Conservation (phyloP, 73 alveolate genomes). For the Stentor coeruleus region DNA sequence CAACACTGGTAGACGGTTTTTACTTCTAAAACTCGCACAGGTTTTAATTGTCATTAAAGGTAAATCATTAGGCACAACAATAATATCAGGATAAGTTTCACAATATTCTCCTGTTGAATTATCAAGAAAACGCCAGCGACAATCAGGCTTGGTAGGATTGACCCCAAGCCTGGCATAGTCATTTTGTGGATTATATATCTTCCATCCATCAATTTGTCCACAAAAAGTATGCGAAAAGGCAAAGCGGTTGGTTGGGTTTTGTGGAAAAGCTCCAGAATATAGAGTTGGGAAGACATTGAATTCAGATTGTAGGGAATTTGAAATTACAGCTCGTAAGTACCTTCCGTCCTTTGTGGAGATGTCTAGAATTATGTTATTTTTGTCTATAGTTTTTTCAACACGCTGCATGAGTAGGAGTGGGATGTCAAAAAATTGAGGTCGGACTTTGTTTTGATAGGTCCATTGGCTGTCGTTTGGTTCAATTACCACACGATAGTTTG, state of each 20-base stretch:
- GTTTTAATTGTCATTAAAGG: conserved; percentile 43
- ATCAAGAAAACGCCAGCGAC: conserved; percentile 31
- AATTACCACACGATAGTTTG: not conserved
- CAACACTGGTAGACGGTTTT: conserved; percentile 73
- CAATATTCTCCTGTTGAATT: conserved; percentile 44
- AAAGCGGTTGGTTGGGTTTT: not conserved
- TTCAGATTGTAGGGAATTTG: not conserved
- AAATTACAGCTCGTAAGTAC: not conserved
- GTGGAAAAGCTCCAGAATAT: not conserved
- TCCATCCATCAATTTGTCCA: conserved; percentile 24
- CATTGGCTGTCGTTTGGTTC: not conserved
- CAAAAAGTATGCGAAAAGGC: conserved; percentile 14
- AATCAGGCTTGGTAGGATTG: not conserved
- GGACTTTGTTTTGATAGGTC: conserved; percentile 3
- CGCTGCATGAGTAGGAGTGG: conserved; percentile 24
- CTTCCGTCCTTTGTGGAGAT: conserved; percentile 40
- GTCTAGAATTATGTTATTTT: conserved; percentile 22
- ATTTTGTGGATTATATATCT: not conserved
- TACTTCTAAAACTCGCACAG: conserved; percentile 65
- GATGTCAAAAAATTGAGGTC: not conserved
- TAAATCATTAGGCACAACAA: conserved; percentile 59
- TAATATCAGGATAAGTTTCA: conserved; percentile 68
- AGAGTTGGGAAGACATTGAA: not conserved
- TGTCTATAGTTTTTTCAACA: conserved; percentile 27
- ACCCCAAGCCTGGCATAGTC: conserved; percentile 25